phyloP scores from a whole-genome alignment of 2,329 filamentous ascomycete species.

The Botrytis cinerea region DNA sequence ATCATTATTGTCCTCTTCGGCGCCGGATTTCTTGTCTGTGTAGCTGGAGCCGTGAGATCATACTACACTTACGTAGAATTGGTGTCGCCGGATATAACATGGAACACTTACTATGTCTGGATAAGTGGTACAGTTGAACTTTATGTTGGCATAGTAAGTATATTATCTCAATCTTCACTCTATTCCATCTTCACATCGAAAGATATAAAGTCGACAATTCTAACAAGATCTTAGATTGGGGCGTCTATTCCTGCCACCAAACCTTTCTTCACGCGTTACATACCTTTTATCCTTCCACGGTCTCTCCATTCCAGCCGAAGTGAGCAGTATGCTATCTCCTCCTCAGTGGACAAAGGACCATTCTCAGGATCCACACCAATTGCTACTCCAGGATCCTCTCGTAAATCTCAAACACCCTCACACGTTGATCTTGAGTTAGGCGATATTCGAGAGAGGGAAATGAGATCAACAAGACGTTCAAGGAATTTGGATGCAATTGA shows the following conservation, averaged over 20 bases:
- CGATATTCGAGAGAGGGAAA: neutral
- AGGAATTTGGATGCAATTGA: neutral
- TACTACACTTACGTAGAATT: conserved; percentile 41
- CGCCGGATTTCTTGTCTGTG: conserved; percentile 50
- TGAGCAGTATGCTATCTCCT: neutral
- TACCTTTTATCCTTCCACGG: conserved; percentile 35
- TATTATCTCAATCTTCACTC: neutral
- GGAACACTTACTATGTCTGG: conserved; percentile 42
- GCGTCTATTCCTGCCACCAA: conserved; percentile 48
- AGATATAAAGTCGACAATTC: neutral
- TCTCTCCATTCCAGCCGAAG: neutral
- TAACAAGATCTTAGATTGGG: conserved; percentile 41
- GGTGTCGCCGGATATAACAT: conserved; percentile 40
- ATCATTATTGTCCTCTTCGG: conserved; percentile 51
- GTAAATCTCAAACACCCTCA: neutral
- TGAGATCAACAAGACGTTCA: neutral
- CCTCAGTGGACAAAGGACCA: neutral
- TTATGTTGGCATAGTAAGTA: conserved; percentile 46
- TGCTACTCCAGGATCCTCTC: neutral
- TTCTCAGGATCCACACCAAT: neutral
- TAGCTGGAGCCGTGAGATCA: conserved; percentile 44
- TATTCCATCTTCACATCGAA: neutral
- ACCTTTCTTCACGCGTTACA: conserved; percentile 46
- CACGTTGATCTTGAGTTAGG: neutral
- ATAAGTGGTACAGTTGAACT: conserved; percentile 45